Base-by-base conservation (phyloP, 345 rosid species). In the Rhodamnia argentea region DNA sequence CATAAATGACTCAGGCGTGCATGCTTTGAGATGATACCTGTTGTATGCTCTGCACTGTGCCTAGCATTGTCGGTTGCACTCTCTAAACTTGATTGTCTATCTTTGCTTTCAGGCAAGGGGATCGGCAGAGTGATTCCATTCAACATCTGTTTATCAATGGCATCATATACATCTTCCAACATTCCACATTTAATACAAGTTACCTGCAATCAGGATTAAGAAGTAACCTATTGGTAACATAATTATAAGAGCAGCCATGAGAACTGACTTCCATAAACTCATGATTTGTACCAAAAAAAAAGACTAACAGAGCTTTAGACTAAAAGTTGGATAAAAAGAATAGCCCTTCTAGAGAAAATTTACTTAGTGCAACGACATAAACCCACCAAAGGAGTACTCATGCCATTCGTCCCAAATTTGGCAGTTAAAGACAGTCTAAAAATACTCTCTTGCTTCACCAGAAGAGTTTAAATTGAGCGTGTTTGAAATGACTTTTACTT, bases 111-210 rank as follows among this genome's bases (percentile, higher is more conserved):
- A 84, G 70, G 87, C 89, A 85, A 92, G 52, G 90, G 81, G 89
- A 24, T 44, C 20, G 87, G 87, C 40, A 83, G 85, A 86, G 18
- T 51, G 27, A 76, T 56, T 78, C 42, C 82, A 50, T 18, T 13
- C 85, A 86, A 83, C 62, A 47, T 52, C 64, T 86, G 82, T 59
- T 86, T 82, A 5, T 40, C 87, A 3, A 86, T 60, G 88, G 92
- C 85, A 89, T 95, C 97, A 92, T 96, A 95, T 54, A 91, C 89
- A 60, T 95, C 95, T 91, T 96, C 97, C 93, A 95, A 94, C 92
- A 91, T 90, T 86, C 97, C 98, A 86, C 83, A 89, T 94, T 90
- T 95, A 83, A 96, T 92, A 59, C 98, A 95, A 82, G 88, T 85
- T 83, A 96, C 94, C 99, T 96, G 93, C 82, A 90, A 64, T 64